Evolutionary conservation across 768 basidiomycete species (phyloP), one percentile per base, ranked within the genome.

Genomic region (Mycena olivaceomarginata): DNA sequence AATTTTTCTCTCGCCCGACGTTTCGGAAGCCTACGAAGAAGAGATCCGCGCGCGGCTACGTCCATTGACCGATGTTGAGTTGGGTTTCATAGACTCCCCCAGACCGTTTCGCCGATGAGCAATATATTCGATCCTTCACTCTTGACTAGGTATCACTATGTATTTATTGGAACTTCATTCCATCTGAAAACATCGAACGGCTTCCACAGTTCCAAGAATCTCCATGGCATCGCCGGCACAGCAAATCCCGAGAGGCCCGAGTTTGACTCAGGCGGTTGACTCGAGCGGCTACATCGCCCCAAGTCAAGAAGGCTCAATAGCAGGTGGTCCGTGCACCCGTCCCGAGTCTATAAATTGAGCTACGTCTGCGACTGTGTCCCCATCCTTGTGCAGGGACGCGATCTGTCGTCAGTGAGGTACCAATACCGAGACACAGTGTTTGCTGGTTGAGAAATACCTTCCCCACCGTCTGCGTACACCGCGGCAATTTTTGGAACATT

Each of bases 391-490:
- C 70, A 72, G 62, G 70, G 70, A 63, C 40, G 70, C 62, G 48
- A 25, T 64, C 70, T 65, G 70, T 56, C 37, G 70, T 65, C 70
- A 72, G 62, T 72, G 70, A 72, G 70, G 70, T 72, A 63, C 46
- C n/a, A 43, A 65, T 72, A 72, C 70, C 70, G 70, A 72, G 70
- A 65, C 70, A 56, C 62, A 53, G 70, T 40, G 25, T 71, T 71
- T 71, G 70, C 70, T 71, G 70, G 70, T 63, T 63, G 48, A 71
- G 51, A 71, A 71, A 16, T 71, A 71, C 70, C 59, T 71, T 64
- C 60, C 59, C 60, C 60, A 10, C 59, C 31, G 60, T 71, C 70
- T 71, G 70, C 70, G 70, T 40, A 40, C 31, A 51, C n/a, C 70
- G 70, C 60, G n/a, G 70, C 70, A 71, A 63, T 71, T 71, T 63